Evolutionary conservation across 2,329 filamentous ascomycete genomes (phyloP), one percentile per base, ranked within the genome.

Genomic region (Paracoccidioides brasiliensis): DNA sequence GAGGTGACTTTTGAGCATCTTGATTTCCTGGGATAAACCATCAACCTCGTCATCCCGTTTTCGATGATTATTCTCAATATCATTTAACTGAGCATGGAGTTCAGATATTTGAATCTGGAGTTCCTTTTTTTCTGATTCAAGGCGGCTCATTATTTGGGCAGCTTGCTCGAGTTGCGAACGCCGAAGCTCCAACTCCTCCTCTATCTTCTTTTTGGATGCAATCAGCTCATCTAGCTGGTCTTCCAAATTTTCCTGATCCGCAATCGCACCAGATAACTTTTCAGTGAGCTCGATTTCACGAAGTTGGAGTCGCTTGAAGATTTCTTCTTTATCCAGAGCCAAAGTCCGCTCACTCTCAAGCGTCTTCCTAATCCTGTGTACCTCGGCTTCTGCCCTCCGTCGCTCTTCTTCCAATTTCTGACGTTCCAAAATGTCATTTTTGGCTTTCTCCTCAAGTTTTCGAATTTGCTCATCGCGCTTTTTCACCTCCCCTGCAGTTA

Each of bases 241-340:
- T 70, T 98, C 93, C 0, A 98, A 79, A 54, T 85, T 84, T 67
- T 97, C 91, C 68, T 97, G 91, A 63, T 99, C 94, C 28, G 95
- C 87, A 57, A 97, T 82, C 35, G 91, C 91, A 42, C 88, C 91
- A 41, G 89, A 81, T 33, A 99, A 80, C 73, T 97, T 96, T 65
- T 98, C 94, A 53, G 85, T 88, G 3, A 99, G 79, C 67, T 98
- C 91, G 9, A 83, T 80, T 71, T 98, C 93, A n/a, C 93, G 86
- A 54, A 85, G 76, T 67, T 96, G 93, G 28, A 98, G 77, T n/a
- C 94, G 83, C 67, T 91, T 94, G 77, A 97, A 98, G 58, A 99
- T 98, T 65, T 98, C 93, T 67, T 99, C 94, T 69, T 98, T 98
- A 71, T 99, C 93, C 4, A 98, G 76, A 0, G 93, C 93, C 44